A percentile compares a stretch with the other conserved stretches of the same genome.
These are phyloP conservation scores for Lolium multiflorum DNA, from an alignment of 176 grass and related monocot genomes.

Conservation along the genomic window DNA sequence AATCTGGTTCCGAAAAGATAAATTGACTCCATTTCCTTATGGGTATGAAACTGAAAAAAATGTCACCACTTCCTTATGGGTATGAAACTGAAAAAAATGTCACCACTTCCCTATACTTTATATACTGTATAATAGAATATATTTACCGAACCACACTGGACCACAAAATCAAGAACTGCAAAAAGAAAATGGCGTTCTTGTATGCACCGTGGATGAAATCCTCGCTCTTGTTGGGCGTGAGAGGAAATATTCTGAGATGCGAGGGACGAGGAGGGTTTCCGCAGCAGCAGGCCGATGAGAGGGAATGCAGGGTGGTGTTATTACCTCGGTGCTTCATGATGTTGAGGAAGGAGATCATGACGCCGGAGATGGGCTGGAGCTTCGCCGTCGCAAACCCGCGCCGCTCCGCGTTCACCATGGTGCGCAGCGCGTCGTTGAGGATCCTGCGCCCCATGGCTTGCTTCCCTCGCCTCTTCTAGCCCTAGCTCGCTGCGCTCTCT, in stretches of 20 bases:
- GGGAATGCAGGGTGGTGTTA: background rate
- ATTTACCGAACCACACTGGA: too few relatives aligned
- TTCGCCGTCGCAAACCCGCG: constrained; percentile 64
- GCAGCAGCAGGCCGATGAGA: background rate
- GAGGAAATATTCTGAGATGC: background rate
- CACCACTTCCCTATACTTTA: too few relatives aligned
- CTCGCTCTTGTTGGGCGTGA: background rate
- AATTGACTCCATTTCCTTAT: too few relatives aligned
- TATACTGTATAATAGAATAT: too few relatives aligned
- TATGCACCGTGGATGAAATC: too few relatives aligned
- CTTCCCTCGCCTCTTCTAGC: background rate
- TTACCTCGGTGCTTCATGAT: constrained; percentile 97
- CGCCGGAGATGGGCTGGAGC: constrained; percentile 86
- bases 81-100: too few relatives aligned
- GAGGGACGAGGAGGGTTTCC: background rate
- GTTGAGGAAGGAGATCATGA: constrained; percentile 91
- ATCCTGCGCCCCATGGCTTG: constrained; percentile 79
- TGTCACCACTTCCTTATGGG: too few relatives aligned
- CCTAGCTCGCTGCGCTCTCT: background rate
- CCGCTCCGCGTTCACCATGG: constrained; percentile 85
- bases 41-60: too few relatives aligned
- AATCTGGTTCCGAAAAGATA: too few relatives aligned
- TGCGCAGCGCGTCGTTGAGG: constrained; percentile 86
- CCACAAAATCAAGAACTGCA: too few relatives aligned
- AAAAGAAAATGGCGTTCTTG: too few relatives aligned